Percentiles rank a stretch among this genome's conserved stretches.
These are phyloP conservation scores for Magnusiomyces sp. DNA, from an alignment of 1,139 yeast genomes.

Conservation along the genomic window DNA sequence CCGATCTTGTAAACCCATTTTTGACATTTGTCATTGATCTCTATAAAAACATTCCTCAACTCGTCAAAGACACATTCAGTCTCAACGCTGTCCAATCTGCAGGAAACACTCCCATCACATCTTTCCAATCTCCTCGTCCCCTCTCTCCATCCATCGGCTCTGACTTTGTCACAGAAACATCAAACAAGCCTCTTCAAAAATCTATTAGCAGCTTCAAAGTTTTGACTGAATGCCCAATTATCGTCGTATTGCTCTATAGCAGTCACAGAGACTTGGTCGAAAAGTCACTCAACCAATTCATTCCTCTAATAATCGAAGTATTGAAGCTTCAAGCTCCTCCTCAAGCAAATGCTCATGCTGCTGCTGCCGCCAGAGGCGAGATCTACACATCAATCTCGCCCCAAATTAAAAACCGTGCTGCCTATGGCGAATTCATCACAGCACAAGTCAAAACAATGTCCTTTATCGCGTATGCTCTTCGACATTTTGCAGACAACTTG, in stretches of 20 bases:
- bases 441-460: slow-evolving; percentile 98
- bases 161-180: slow-evolving; percentile 25
- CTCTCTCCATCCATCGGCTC: slow-evolving; percentile 37
- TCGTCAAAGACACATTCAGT: slow-evolving; percentile 59
- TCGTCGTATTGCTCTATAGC: slow-evolving; percentile 85
- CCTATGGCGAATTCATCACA: slow-evolving; percentile 79
- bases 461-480: slow-evolving; percentile 83
- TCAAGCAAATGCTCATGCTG: slow-evolving; percentile 59
- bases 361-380: slow-evolving; percentile 49
- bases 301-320: slow-evolving; percentile 74
- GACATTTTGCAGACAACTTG: slow-evolving; percentile 70
- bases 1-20: slow-evolving; percentile 69
- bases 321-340: slow-evolving; percentile 68
- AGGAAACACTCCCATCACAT: slow-evolving; percentile 18
- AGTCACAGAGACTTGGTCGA: slow-evolving; percentile 73
- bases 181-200: slow-evolving; percentile 36
- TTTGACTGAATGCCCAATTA: slow-evolving; percentile 92
- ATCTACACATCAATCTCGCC: slow-evolving; percentile 49
- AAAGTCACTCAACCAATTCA: slow-evolving; percentile 62
- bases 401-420: slow-evolving; percentile 65
- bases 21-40: slow-evolving; percentile 67
- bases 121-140: slow-evolving; percentile 35
- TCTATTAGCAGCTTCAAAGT: slow-evolving; percentile 83
- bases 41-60: slow-evolving; percentile 70
- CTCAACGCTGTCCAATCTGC: slow-evolving; percentile 20